Conservation (phyloP, 116 monocot genomes). For the Zostera marina region DNA sequence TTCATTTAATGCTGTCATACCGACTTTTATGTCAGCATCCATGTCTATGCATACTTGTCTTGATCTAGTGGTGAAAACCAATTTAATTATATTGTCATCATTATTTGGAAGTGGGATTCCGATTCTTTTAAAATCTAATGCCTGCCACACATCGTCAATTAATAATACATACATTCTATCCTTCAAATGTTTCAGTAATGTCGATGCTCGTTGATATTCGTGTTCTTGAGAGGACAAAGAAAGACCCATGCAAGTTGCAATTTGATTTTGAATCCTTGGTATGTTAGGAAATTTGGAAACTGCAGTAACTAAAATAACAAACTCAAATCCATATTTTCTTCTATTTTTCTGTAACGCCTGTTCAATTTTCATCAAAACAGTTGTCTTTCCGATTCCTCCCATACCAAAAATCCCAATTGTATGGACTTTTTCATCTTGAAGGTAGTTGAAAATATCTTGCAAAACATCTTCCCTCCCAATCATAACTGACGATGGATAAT, state of each 20-base stretch:
- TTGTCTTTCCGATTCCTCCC: constrained; percentile 14
- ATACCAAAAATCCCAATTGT: constrained; percentile 8
- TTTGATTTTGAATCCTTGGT: constrained; percentile 4
- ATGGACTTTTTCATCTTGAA: background rate
- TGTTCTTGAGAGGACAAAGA: too few relatives aligned
- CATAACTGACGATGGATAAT: background rate
- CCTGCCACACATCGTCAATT: constrained; percentile 14
- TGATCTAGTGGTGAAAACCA: constrained; percentile 7
- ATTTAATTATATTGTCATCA: background rate
- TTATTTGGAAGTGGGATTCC: constrained; percentile 2
- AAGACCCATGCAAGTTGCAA: background rate
- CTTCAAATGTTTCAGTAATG: background rate
- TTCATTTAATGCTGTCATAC: background rate
- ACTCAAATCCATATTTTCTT: background rate
- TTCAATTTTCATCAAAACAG: background rate
- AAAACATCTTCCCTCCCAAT: constrained; percentile 5
- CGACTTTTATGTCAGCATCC: background rate
- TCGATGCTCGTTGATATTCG: background rate
- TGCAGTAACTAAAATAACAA: constrained; percentile 5
- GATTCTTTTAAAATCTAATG: background rate
- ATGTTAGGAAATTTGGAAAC: background rate
- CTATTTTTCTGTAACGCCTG: background rate
- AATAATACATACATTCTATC: constrained; percentile 1
- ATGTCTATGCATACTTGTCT: constrained; percentile 7
- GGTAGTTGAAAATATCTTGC: background rate